Base-by-base conservation (phyloP, 176 grass and related monocot genomes). In the Panicum miliaceum region DNA sequence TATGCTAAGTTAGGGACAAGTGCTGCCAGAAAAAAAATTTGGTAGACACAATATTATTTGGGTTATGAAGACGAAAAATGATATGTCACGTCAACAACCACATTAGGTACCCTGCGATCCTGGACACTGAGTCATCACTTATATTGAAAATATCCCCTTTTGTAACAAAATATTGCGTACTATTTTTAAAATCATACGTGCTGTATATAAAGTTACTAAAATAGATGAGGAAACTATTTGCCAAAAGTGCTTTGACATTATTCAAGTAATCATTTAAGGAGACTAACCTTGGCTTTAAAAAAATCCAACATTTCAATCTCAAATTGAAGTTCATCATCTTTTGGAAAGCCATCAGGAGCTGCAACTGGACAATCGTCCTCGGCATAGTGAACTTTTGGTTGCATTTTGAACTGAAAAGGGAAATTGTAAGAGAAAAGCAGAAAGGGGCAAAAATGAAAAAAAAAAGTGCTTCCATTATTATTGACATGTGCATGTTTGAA, bases 291-390 rank as follows among this genome's bases (percentile, higher is more conserved):
- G 73, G 90, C 89, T 94, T 95, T 95, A 83, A 88, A 94, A 78
- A 98, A 98, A 80, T 95, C 91, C 52, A 98, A 36, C 91, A 98
- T 92, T 61, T 95, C 91, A 83, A 95, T 92, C 82, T 98, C 96
- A 89, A 98, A 98, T 38, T 95, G 93, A 92, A 98, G 93, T 79
- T 95, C 91, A 57, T 90, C 91, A 87, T 89, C 93, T 83, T 95
- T 95, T 12, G 93, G 96, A 71, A 93, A 93, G 54, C 76, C 78
- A 68, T 93, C 89, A 87, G 91, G 93, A 82, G 89, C 85, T 85
- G 89, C 79, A 83, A 95, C 89, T 77, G 96, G 96, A 84, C 93
- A 98, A 81, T 95, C 91, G 4, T 90, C 91, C 88, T 98, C 96
- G 19, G 89, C 71, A 51, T 94, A 98, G 83, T 98, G 96, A 87